Base-by-base conservation (phyloP, 2,329 filamentous ascomycete species). In the Cercospora sp. region DNA sequence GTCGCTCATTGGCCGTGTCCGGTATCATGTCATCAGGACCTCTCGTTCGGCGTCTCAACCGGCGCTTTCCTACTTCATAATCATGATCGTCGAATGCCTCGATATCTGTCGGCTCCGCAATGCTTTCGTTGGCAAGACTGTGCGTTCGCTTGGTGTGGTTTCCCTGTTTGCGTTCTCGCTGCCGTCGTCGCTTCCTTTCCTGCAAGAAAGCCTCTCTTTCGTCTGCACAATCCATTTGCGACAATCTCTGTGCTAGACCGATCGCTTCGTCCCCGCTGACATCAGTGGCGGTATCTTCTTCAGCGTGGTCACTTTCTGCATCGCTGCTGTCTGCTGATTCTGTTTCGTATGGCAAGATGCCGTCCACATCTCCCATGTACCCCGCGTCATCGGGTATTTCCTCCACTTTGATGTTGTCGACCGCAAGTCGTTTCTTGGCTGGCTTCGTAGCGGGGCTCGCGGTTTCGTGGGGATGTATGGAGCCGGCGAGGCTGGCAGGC, bases 61-160 rank as follows among this genome's bases (percentile, higher is more conserved):
- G 79, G 31, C 82, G 79, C 63, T 79, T 78, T 30, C 72, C 78
- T 7, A 74, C 73, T 45, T 78, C 77, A 48, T 79, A 72, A 63
- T 82, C 80, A 28, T 78, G 75, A 64, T 76, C 75, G 64, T 80
- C 79, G 28, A 80, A 74, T 16, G 77, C 78, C 23, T 82, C 81
- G 48, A 78, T 74, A 64, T 82, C 80, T 23, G 80, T 80, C 60
- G 78, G 78, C 69, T 80, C 81, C 63, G 79, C 79, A 61, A 83
- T 80, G 62, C 80, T 81, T 71, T 80, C 80, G 30, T 82, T 75
- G 64, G 79, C 83, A 73, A 82, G 78, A 69, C 80, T 82, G 73
- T 83, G 79, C 57, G 76, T 81, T 55, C 83, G 79, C 72, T 84
- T 84, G 53, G 78, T 74, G 8, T 80, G 68, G 16, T 71, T 71